A percentile compares a stretch with the other conserved stretches of the same genome.
Conservation (phyloP, 2,329 filamentous ascomycete species). For the Diplodia seriata region DNA sequence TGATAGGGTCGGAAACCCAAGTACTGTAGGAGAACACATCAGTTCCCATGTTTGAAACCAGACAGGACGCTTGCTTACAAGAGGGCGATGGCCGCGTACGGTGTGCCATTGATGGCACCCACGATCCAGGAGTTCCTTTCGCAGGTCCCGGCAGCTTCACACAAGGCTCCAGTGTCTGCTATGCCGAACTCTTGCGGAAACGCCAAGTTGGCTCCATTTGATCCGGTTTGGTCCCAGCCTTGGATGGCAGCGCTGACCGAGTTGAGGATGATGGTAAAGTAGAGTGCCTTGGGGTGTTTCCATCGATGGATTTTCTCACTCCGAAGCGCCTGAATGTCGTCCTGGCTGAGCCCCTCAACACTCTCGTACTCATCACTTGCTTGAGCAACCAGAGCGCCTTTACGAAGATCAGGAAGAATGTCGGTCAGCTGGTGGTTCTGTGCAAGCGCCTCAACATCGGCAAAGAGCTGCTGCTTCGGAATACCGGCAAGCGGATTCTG, state of each 20-base stretch:
- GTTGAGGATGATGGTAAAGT: conserved; percentile 71
- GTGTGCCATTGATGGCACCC: conserved; percentile 37
- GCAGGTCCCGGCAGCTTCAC: conserved; percentile 36
- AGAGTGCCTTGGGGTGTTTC: conserved; percentile 67
- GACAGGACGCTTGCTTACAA: conserved; percentile 3
- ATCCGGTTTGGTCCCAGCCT: conserved; percentile 39
- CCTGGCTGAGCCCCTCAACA: conserved; percentile 66
- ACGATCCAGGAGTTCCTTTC: conserved; percentile 42
- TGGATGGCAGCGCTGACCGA: conserved; percentile 72
- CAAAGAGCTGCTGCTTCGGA: conserved; percentile 57
- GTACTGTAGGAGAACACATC: background rate
- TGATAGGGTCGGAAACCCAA: conserved; percentile 34
- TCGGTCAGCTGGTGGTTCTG: conserved; percentile 64
- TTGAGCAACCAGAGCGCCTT: conserved; percentile 77
- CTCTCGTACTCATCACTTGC: conserved; percentile 68
- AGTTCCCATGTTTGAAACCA: background rate
- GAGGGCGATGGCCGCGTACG: conserved; percentile 35
- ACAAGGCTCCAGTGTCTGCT: conserved; percentile 39
- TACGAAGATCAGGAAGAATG: conserved; percentile 65
- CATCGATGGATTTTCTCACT: conserved; percentile 72
- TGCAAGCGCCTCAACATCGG: conserved; percentile 67
- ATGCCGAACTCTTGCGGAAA: conserved; percentile 65
- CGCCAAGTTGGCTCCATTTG: conserved; percentile 62
- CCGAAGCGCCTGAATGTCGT: conserved; percentile 65
- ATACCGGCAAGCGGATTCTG: conserved; percentile 65